Base-by-base conservation (phyloP, 2,329 filamentous ascomycete genomes). In the Talaromyces pinophilus region DNA sequence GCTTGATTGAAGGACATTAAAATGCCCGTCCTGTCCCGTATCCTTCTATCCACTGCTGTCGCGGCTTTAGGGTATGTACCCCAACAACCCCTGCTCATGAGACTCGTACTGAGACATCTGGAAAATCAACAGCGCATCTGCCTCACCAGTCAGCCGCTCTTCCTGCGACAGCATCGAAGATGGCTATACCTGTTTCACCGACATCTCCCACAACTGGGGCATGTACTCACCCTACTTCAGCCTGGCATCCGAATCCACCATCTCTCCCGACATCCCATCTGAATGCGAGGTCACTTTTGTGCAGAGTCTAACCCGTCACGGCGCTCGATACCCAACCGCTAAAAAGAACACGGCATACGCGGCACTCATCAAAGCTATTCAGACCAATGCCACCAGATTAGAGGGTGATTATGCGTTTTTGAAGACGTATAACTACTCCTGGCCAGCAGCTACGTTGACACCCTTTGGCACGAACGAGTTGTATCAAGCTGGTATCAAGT, bases 181-280 rank as follows among this genome's bases (percentile, higher is more conserved):
- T 13, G 61, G 48, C 38, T 63, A 57, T 28, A 63, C 35, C 28
- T 63, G 61, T 33, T 63, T 63, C 22, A 78, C 85, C 3, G 76
- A 84, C 42, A 84, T 89, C 54, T 86, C 87, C 1, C 89, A 87
- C 70, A 84, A 83, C 64, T 96, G 92, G 92, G 93, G 93, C 65
- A 92, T 94, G 76, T 96, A 97, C 77, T 90, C 92, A 19, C 91
- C 93, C 1, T 95, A 88, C 80, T 96, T 91, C 78, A 85, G 89
- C 0, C 89, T 93, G 0, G 70, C 67, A 1, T 67, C 70, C 5
- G 85, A 88, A 5, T 92, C 90, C 0, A 81, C 86, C 1, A 86
- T 92, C 61, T 81, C 87, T 17, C 71, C 83, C 5, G 81, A 82
- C 8, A 80, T 90, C 0, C 92, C 92, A 0, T 70, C 81, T 0